These are phyloP conservation scores for Xylariaceae sp. DNA, from an alignment of 2,329 filamentous ascomycete genomes.

Conservation along the genomic window DNA sequence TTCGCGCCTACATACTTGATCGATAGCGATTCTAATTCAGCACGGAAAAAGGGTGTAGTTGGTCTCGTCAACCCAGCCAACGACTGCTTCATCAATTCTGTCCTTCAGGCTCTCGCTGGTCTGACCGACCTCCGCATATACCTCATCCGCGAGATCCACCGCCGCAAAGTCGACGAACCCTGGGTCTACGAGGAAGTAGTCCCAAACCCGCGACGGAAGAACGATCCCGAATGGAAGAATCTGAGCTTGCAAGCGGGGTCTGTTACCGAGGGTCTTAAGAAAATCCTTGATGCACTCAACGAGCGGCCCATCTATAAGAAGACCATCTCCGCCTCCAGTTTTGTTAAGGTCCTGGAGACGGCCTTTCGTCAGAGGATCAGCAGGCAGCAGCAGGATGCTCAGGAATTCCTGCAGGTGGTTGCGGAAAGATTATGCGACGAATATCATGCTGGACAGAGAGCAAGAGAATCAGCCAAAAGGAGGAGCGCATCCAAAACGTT, in stretches of 20 bases:
- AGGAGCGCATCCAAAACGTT: conserved; percentile 19
- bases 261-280: conserved; percentile 84
- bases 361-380: conserved; percentile 90
- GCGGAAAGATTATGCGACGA: conserved; percentile 91
- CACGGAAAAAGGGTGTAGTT: conserved; percentile 80
- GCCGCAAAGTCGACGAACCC: conserved; percentile 72
- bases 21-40: conserved; percentile 68
- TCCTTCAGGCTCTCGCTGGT: conserved; percentile 88
- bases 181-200: conserved; percentile 68
- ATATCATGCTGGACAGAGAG: conserved; percentile 79
- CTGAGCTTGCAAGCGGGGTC: conserved; percentile 72
- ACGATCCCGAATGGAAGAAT: conserved; percentile 52
- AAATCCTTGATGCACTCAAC: conserved; percentile 87
- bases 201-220: conserved; percentile 37
- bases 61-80: conserved; percentile 89
- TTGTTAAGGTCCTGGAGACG: conserved; percentile 76
- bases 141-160: conserved; percentile 85
- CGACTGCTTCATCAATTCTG: conserved; percentile 95
- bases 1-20: conserved; percentile 97
- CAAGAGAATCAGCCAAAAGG: conserved; percentile 55
- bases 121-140: conserved; percentile 86
- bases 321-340: conserved; percentile 81
- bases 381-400: conserved; percentile 92
- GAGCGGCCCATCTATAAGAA: conserved; percentile 92
- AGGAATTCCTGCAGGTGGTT: conserved; percentile 93